A percentile compares a stretch with the other conserved stretches of the same genome.
phyloP scores from a whole-genome alignment of 2,329 filamentous ascomycete genomes.

The Berkeleyomyces rouxiae region DNA sequence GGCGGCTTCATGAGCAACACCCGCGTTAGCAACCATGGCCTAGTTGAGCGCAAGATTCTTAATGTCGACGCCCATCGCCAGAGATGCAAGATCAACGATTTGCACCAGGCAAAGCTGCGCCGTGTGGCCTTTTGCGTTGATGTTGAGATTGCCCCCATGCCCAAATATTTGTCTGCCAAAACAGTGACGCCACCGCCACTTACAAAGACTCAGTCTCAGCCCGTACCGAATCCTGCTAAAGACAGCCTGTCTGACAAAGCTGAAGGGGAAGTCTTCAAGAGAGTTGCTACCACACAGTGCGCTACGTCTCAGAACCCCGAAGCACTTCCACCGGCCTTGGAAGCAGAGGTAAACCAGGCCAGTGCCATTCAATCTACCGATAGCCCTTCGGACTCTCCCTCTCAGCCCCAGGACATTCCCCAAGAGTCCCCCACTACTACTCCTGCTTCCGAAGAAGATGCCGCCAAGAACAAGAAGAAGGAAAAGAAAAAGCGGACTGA shows the following conservation, averaged over 20 bases:
- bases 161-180: conserved; percentile 47
- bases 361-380: background rate
- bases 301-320: background rate
- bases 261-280: conserved; percentile 10
- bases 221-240: background rate
- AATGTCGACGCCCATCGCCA: conserved; percentile 72
- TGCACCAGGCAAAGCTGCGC: conserved; percentile 65
- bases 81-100: conserved; percentile 60
- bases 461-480: conserved; percentile 52
- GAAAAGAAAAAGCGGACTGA: conserved; percentile 95
- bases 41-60: conserved; percentile 66
- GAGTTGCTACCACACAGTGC: background rate
- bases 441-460: conserved; percentile 27
- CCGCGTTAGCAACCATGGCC: conserved; percentile 38
- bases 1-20: conserved; percentile 30
- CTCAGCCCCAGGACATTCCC: conserved; percentile 16
- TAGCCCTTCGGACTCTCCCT: background rate
- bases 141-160: conserved; percentile 84
- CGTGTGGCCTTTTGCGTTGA: conserved; percentile 93
- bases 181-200: background rate
- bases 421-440: conserved; percentile 23
- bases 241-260: conserved; percentile 7
- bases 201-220: background rate
- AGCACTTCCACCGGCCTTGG: background rate
- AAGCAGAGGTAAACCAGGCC: background rate